Conservation (phyloP, 768 basidiomycete species). For the Scleroderma citrinum region DNA sequence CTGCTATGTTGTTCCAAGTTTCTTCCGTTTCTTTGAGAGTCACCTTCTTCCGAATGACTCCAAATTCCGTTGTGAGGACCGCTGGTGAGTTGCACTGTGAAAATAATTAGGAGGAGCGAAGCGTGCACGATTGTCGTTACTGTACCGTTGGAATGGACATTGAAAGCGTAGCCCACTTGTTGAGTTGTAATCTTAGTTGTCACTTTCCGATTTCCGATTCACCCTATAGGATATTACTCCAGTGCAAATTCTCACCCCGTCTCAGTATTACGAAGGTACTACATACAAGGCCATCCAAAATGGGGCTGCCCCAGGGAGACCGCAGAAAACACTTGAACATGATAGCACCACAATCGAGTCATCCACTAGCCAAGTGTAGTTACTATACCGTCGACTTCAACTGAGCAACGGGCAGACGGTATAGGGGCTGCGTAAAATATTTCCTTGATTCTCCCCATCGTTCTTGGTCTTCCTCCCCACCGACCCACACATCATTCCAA, state of each 20-base stretch:
- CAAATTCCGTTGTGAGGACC: constrained; percentile 35
- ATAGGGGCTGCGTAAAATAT: constrained; percentile 75
- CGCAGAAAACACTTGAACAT: too few species aligned
- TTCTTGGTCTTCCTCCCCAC: constrained; percentile 37
- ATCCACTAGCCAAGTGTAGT: not conserved
- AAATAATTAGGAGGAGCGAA: not conserved
- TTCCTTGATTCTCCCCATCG: constrained; percentile 73
- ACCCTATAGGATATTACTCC: too few species aligned
- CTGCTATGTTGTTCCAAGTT: constrained; percentile 66
- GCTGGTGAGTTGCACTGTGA: constrained; percentile 28
- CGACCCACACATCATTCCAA: constrained; percentile 77
- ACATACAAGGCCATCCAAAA: too few species aligned
- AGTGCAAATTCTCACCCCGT: too few species aligned
- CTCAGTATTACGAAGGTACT: too few species aligned
- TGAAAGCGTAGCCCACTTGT: too few species aligned
- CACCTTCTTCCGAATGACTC: constrained; percentile 36
- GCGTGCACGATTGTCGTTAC: not conserved
- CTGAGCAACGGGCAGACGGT: constrained; percentile 55
- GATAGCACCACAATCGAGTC: too few species aligned
- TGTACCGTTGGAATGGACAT: not conserved
- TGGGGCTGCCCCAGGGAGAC: too few species aligned
- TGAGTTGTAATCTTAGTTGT: not conserved
- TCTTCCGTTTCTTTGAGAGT: constrained; percentile 66
- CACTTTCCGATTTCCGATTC: too few species aligned
- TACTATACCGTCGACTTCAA: constrained; percentile 16